phyloP scores from a whole-genome alignment of 495 filamentous ascomycete species.

The Copromyces sp. region DNA sequence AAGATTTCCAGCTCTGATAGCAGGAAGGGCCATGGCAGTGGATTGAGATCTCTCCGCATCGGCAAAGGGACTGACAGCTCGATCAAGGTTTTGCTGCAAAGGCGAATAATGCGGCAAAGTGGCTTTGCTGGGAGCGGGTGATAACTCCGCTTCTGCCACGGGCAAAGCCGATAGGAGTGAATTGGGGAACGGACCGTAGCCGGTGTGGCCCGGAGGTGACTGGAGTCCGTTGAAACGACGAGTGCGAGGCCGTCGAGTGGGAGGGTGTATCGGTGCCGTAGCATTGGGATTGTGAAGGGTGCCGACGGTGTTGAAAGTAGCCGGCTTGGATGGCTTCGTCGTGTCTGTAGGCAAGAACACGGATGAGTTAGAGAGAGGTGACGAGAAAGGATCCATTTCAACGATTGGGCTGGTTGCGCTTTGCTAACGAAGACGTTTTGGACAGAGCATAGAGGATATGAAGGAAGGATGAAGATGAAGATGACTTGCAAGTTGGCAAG shows the following conservation, averaged over 20 bases:
- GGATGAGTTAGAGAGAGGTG: constrained; percentile 1
- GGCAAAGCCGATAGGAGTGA: constrained; percentile 17
- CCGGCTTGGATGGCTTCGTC: constrained; percentile 5
- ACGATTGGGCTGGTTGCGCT: background rate
- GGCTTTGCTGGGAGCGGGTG: constrained; percentile 10
- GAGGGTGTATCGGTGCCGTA: constrained; percentile 30
- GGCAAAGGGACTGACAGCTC: constrained; percentile 27
- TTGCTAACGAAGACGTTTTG: background rate
- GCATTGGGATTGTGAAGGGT: constrained; percentile 34
- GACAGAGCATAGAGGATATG: background rate
- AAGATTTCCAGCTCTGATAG: constrained; percentile 15
- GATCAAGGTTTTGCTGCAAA: constrained; percentile 39
- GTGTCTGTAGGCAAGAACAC: background rate
- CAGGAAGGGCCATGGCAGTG: constrained; percentile 12
- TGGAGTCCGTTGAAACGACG: constrained; percentile 15
- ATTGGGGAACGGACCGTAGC: constrained; percentile 7
- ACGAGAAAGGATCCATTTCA: constrained; percentile 7
- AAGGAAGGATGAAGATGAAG: background rate
- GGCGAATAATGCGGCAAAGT: constrained; percentile 29
- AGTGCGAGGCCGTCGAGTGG: constrained; percentile 33
- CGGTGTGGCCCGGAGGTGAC: constrained; percentile 8
- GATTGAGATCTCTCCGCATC: constrained; percentile 1
- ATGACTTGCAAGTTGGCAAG: background rate
- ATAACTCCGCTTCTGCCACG: constrained; percentile 5
- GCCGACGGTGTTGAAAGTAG: constrained; percentile 37